phyloP scores from a whole-genome alignment of 768 basidiomycete genomes.

The Collybiopsis luxurians region DNA sequence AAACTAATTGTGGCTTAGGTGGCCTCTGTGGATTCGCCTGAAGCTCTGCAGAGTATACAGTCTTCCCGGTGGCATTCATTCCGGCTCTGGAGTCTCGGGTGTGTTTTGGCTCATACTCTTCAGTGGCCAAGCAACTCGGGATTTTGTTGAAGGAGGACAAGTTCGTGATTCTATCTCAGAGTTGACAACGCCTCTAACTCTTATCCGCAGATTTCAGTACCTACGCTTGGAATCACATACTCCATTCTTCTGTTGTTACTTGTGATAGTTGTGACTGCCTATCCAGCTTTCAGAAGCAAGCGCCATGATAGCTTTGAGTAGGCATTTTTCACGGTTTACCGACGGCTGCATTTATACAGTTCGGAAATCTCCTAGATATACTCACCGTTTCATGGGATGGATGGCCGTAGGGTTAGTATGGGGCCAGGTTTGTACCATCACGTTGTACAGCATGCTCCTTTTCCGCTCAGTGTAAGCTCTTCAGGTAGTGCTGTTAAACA shows the following conservation, averaged over 20 bases:
- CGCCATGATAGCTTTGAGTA: conserved; percentile 53
- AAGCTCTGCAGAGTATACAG: conserved; percentile 54
- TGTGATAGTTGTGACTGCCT: conserved; percentile 49
- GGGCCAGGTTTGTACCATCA: conserved; percentile 38
- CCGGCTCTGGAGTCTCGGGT: conserved; percentile 53
- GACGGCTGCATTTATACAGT: neutral
- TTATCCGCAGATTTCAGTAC: conserved; percentile 1
- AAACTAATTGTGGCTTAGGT: conserved; percentile 38
- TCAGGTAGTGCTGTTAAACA: conserved; percentile 48
- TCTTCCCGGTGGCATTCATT: conserved; percentile 59
- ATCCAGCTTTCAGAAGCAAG: conserved; percentile 45
- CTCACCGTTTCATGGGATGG: conserved; percentile 61
- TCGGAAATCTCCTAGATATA: conserved; percentile 10
- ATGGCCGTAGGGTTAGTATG: conserved; percentile 49
- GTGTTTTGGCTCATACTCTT: conserved; percentile 53
- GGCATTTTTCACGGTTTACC: neutral
- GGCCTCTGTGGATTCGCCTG: conserved; percentile 40
- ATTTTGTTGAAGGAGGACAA: conserved; percentile 35
- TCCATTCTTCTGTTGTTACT: conserved; percentile 44
- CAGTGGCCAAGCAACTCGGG: conserved; percentile 49
- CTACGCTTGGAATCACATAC: conserved; percentile 42
- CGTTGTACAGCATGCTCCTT: neutral
- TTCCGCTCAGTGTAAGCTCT: neutral
- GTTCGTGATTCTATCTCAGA: conserved; percentile 21
- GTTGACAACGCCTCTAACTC: neutral